Percentiles rank a stretch among this genome's conserved stretches.
phyloP scores from a whole-genome alignment of 768 basidiomycete genomes.

The Baorangia bicolor region DNA sequence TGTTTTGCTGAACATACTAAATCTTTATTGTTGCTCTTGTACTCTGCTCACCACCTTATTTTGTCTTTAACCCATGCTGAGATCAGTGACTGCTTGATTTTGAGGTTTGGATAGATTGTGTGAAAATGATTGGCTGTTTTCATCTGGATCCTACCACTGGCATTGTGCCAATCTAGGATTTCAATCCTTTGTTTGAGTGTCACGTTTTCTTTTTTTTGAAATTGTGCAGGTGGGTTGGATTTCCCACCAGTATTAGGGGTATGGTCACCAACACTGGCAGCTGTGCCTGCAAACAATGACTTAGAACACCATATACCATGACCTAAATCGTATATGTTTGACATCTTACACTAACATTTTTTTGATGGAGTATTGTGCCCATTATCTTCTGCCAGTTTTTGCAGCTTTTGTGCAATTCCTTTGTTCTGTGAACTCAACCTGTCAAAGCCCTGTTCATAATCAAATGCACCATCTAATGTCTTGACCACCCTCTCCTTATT shows the following conservation, averaged over 20 bases:
- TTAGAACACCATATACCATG: too few relatives aligned
- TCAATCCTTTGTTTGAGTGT: too few relatives aligned
- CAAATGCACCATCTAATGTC: background rate
- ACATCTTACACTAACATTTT: too few relatives aligned
- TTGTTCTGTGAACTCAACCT: background rate
- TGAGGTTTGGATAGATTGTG: conserved; percentile 33
- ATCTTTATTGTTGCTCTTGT: conserved; percentile 9
- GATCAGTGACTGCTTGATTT: conserved; percentile 34
- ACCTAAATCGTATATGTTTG: too few relatives aligned
- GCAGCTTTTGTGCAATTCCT: background rate
- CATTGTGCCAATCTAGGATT: conserved; percentile 15
- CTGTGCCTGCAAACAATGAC: too few relatives aligned
- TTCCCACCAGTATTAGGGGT: too few relatives aligned
- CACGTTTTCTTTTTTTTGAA: too few relatives aligned
- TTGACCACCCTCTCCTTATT: background rate
- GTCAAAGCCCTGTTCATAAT: conserved; percentile 10
- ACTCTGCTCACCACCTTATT: background rate
- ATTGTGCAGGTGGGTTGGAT: too few relatives aligned
- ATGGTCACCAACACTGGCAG: too few relatives aligned
- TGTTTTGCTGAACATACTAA: background rate
- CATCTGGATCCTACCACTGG: too few relatives aligned
- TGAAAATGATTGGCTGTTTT: conserved; percentile 30
- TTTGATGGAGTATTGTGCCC: too few relatives aligned
- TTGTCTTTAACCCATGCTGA: conserved; percentile 32
- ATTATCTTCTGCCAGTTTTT: background rate